These are phyloP conservation scores for Suillus subaureus DNA, from an alignment of 768 basidiomycete genomes.

Conservation along the genomic window DNA sequence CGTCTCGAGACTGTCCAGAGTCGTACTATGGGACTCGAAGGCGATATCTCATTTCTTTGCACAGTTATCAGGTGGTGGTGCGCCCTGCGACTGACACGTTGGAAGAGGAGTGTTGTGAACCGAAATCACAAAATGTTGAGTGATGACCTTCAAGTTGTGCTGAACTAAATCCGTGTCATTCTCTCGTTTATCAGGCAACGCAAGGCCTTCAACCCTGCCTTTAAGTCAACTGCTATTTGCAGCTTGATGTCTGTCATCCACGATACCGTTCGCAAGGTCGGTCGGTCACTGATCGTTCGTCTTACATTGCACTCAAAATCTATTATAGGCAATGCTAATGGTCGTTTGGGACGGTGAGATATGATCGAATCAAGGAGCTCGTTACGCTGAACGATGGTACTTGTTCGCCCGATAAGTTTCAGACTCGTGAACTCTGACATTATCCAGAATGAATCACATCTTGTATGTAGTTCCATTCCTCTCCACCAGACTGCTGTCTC, in stretches of 20 bases:
- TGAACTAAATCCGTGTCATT: too few relatives aligned
- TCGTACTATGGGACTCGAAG: background rate
- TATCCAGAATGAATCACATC: background rate
- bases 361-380: background rate
- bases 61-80: too few relatives aligned
- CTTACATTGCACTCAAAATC: background rate
- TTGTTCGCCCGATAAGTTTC: background rate
- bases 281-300: background rate
- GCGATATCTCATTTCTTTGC: background rate
- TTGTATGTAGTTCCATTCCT: background rate
- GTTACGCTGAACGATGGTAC: background rate
- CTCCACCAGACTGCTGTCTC: background rate
- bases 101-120: too few relatives aligned
- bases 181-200: too few relatives aligned
- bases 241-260: constrained; percentile 41
- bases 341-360: background rate
- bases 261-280: constrained; percentile 54
- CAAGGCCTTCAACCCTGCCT: too few relatives aligned
- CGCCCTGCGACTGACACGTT: too few relatives aligned
- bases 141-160: too few relatives aligned
- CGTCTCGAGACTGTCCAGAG: background rate
- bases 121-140: too few relatives aligned
- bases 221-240: too few relatives aligned
- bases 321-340: background rate
- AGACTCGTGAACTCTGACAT: background rate